phyloP scores from a whole-genome alignment of 202 grass and related monocot genomes.

The Setaria italica region DNA sequence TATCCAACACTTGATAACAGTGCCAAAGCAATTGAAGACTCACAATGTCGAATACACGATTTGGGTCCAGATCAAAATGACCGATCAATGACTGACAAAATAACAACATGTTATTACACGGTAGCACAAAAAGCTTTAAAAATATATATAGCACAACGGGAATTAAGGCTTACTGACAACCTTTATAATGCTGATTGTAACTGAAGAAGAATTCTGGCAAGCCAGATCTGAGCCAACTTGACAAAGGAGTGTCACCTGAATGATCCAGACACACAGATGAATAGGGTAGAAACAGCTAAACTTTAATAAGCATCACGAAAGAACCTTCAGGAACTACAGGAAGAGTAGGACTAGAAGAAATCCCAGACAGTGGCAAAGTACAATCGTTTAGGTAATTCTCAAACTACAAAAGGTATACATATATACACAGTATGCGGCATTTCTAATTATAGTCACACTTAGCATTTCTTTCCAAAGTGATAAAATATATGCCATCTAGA shows the following conservation, averaged over 20 bases:
- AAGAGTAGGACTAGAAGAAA: conserved; percentile 21
- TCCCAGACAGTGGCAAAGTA: not conserved
- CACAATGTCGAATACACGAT: conserved; percentile 99
- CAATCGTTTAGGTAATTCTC: conserved; percentile 35
- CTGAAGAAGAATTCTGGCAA: conserved; percentile 64
- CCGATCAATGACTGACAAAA: conserved; percentile 90
- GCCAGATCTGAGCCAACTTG: conserved; percentile 81
- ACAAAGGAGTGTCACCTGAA: conserved; percentile 93
- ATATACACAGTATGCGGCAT: not conserved
- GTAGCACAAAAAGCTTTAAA: conserved; percentile 20
- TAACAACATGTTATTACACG: conserved; percentile 37
- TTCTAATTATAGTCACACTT: conserved; percentile 23
- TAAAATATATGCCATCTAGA: conserved; percentile 10
- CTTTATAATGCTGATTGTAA: conserved; percentile 96
- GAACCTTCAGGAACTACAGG: conserved; percentile 28
- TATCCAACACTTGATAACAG: conserved; percentile 21
- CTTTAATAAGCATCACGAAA: conserved; percentile 22
- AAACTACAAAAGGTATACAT: not conserved
- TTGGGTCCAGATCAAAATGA: conserved; percentile 98
- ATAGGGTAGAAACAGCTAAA: conserved; percentile 38
- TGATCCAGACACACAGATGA: conserved; percentile 43
- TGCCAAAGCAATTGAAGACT: conserved; percentile 53
- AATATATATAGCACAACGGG: conserved; percentile 28
- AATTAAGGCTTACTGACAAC: conserved; percentile 51
- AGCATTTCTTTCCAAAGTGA: conserved; percentile 10